Percentiles rank a stretch among this genome's conserved stretches.
Conservation (phyloP, 352 stramenopile species). For the Phytophthora uliginosa region DNA sequence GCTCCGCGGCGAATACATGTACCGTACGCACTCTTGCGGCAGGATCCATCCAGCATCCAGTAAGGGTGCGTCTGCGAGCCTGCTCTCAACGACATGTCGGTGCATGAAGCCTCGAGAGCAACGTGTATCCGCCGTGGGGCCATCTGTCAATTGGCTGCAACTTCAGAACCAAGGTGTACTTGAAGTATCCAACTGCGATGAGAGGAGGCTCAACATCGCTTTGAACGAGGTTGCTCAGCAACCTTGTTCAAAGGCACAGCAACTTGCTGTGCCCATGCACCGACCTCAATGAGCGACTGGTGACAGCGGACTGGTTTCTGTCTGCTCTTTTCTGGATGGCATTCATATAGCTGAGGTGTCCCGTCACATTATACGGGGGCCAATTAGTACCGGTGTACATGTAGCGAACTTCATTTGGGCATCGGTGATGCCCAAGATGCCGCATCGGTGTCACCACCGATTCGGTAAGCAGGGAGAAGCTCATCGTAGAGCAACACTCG, state of each 20-base stretch:
- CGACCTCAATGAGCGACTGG: background rate
- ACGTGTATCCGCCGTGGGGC: slow-evolving; percentile 11
- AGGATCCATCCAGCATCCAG: slow-evolving; percentile 16
- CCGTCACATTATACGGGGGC: background rate
- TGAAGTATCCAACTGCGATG: slow-evolving; percentile 6
- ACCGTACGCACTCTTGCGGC: background rate
- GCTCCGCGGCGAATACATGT: background rate
- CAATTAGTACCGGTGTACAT: background rate
- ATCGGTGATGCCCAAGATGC: too few relatives aligned
- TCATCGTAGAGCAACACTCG: background rate
- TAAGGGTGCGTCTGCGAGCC: slow-evolving; percentile 15
- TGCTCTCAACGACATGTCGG: background rate
- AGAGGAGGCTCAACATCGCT: background rate
- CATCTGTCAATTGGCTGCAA: slow-evolving; percentile 4
- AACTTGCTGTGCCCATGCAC: background rate
- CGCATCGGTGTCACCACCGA: too few relatives aligned
- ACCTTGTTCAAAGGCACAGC: background rate
- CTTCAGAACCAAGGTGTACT: slow-evolving; percentile 3
- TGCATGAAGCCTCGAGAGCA: background rate
- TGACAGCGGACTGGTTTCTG: slow-evolving; percentile 1
- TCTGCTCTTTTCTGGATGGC: slow-evolving; percentile 8
- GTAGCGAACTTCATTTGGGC: too few relatives aligned
- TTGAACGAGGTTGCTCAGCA: background rate
- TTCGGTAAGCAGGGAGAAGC: too few relatives aligned
- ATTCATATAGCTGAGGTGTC: slow-evolving; percentile 3